Evolutionary conservation across 768 basidiomycete genomes (phyloP).

Genomic region (Suillus weaverae): DNA sequence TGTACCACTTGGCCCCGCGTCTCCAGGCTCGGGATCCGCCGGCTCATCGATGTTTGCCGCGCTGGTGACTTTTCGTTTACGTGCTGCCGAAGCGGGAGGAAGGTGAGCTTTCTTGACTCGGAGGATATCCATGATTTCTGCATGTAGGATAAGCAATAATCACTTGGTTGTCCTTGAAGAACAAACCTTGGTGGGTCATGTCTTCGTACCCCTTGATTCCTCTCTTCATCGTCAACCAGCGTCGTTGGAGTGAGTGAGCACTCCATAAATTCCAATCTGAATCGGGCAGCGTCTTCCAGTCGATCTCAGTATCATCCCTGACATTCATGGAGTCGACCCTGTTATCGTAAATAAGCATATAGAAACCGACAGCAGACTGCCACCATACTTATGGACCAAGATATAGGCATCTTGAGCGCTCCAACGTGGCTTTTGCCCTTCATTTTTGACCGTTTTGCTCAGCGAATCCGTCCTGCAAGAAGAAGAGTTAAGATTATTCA

Average conservation of each 20-base stretch:
- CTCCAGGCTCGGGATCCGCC: constrained; percentile 13
- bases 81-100: constrained; percentile 39
- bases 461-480: constrained; percentile 69
- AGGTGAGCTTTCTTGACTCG: constrained; percentile 69
- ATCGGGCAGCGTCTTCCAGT: constrained; percentile 79
- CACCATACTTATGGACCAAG: constrained; percentile 72
- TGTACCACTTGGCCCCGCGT: constrained; percentile 36
- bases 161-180: neutral
- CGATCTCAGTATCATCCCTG: constrained; percentile 78
- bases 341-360: constrained; percentile 11
- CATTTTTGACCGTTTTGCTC: constrained; percentile 69
- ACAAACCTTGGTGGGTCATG: constrained; percentile 75
- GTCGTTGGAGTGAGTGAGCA: constrained; percentile 73
- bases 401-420: constrained; percentile 73
- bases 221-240: constrained; percentile 80
- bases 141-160: neutral
- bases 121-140: constrained; percentile 83
- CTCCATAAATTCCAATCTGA: constrained; percentile 84
- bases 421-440: constrained; percentile 74
- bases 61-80: constrained; percentile 53
- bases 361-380: constrained; percentile 1
- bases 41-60: constrained; percentile 47
- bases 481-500: constrained; percentile 1
- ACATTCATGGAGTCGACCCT: constrained; percentile 78
- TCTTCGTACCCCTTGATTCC: constrained; percentile 75